phyloP scores from a whole-genome alignment of 1,284 basidiomycete species.

The Cutaneotrichosporon cavernicola region DNA sequence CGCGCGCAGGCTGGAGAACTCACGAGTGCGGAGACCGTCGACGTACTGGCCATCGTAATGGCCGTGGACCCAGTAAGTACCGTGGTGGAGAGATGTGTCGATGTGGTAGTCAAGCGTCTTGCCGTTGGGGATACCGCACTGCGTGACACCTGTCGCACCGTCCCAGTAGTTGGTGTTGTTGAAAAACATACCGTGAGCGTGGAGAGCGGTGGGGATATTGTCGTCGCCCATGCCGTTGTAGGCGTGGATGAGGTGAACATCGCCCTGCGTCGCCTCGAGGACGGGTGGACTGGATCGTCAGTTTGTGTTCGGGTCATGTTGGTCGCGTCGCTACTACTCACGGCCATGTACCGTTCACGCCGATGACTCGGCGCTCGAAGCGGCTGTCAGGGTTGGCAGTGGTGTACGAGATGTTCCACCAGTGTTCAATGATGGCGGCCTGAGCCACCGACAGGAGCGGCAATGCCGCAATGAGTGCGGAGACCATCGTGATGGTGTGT shows the following conservation, averaged over 20 bases:
- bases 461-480: slow-evolving; percentile 25
- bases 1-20: not conserved
- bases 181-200: slow-evolving; percentile 93
- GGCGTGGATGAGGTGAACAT: slow-evolving; percentile 67
- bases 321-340: slow-evolving; percentile 59
- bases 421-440: slow-evolving; percentile 50
- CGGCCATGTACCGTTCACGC: slow-evolving; percentile 90
- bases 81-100: slow-evolving; percentile 60
- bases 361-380: slow-evolving; percentile 68
- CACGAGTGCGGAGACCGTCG: slow-evolving; percentile 52
- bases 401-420: slow-evolving; percentile 54
- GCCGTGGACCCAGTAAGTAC: slow-evolving; percentile 85
- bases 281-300: slow-evolving; percentile 66
- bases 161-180: slow-evolving; percentile 82
- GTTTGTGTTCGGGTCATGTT: not conserved
- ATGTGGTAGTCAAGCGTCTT: slow-evolving; percentile 73
- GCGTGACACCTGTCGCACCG: slow-evolving; percentile 75
- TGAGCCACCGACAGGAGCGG: slow-evolving; percentile 27
- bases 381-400: slow-evolving; percentile 54
- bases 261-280: slow-evolving; percentile 67
- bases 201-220: slow-evolving; percentile 58
- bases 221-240: slow-evolving; percentile 66
- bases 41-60: slow-evolving; percentile 73
- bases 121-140: slow-evolving; percentile 84
- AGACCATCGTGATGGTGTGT: slow-evolving; percentile 15